Conservation (phyloP, 2,329 filamentous ascomycete species). For the Hirsutella thompsonii region DNA sequence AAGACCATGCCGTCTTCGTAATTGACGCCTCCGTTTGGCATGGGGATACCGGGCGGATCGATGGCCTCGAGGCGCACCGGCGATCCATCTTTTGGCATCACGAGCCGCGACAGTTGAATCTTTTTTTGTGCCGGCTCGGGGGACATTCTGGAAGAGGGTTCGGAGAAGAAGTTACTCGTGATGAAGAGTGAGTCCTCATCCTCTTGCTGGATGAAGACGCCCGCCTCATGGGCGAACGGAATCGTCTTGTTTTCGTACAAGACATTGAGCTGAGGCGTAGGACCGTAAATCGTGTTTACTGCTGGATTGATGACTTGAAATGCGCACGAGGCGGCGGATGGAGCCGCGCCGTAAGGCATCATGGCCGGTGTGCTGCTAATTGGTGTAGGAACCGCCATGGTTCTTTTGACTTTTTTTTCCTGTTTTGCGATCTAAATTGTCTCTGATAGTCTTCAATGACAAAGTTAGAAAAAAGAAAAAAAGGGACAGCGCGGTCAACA, state of each 20-base stretch:
- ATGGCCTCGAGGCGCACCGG: slow-evolving; percentile 19
- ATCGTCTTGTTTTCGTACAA: slow-evolving; percentile 23
- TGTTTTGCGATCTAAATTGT: too few species aligned
- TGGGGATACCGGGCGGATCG: slow-evolving; percentile 17
- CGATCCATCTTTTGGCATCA: slow-evolving; percentile 6
- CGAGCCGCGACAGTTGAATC: slow-evolving; percentile 17
- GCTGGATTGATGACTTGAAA: slow-evolving; percentile 6
- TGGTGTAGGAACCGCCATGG: too few species aligned
- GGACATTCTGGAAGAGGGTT: not conserved
- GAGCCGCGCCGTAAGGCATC: too few species aligned
- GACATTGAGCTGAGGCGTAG: slow-evolving; percentile 19
- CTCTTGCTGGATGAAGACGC: slow-evolving; percentile 15
- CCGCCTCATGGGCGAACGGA: slow-evolving; percentile 36
- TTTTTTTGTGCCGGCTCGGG: slow-evolving; percentile 8
- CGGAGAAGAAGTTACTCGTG: slow-evolving; percentile 19
- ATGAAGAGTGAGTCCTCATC: slow-evolving; percentile 16
- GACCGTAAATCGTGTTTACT: slow-evolving; percentile 17
- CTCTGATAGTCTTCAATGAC: too few species aligned
- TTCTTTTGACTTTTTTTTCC: too few species aligned
- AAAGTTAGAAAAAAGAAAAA: too few species aligned
- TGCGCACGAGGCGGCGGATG: not conserved
- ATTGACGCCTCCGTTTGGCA: slow-evolving; percentile 37
- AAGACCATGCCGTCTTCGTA: slow-evolving; percentile 26
- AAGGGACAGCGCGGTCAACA: too few species aligned
- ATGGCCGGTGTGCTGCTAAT: not conserved